Percentiles rank a stretch among this genome's conserved stretches.
These are phyloP conservation scores for Priceomyces castillae DNA, from an alignment of 805 yeast genomes.

Conservation along the genomic window DNA sequence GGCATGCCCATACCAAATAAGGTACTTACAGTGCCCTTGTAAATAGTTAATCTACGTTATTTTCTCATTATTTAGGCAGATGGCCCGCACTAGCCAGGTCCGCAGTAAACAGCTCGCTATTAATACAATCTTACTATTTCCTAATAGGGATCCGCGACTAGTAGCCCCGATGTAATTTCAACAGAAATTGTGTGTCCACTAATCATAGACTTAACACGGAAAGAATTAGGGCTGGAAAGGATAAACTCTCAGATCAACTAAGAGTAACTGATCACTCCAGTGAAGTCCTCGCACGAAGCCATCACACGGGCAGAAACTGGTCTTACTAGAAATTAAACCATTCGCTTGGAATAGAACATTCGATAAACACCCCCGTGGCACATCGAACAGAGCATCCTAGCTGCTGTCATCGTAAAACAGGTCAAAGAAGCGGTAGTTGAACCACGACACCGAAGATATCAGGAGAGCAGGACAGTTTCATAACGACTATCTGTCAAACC, in stretches of 20 bases:
- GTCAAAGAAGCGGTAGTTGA: too few relatives aligned
- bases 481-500: too few relatives aligned
- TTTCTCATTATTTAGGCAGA: neutral
- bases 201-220: neutral
- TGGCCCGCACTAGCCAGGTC: neutral
- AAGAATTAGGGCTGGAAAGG: neutral
- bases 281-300: neutral
- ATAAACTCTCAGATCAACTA: neutral
- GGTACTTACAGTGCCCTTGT: neutral
- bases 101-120: neutral
- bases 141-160: neutral
- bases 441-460: too few relatives aligned
- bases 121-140: neutral
- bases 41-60: neutral
- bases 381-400: too few relatives aligned
- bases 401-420: too few relatives aligned
- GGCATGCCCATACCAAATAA: neutral
- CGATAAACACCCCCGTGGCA: neutral
- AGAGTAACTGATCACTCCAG: neutral
- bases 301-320: neutral
- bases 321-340: neutral
- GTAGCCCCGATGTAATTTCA: slow-evolving; percentile 1
- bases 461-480: too few relatives aligned
- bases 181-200: neutral
- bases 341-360: neutral